A percentile compares a stretch with the other conserved stretches of the same genome.
These are phyloP conservation scores for Uronychia binucleata DNA, from an alignment of 73 alveolate genomes.

Conservation along the genomic window DNA sequence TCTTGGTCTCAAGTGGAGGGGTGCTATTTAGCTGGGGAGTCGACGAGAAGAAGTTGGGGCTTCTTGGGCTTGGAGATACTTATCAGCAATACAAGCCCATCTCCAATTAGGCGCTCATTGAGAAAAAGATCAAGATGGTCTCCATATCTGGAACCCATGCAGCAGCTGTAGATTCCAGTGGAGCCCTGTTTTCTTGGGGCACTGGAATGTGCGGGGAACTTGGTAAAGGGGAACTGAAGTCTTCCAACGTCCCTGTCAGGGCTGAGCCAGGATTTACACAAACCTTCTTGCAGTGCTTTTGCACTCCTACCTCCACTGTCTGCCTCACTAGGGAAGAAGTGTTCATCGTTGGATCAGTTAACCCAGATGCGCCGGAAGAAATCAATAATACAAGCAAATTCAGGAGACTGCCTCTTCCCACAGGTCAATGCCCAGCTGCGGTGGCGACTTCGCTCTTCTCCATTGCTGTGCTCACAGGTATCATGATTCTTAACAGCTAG, in stretches of 20 bases:
- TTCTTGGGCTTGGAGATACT: slow-evolving; percentile 26
- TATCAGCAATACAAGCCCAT: slow-evolving; percentile 28
- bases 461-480: neutral
- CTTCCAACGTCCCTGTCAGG: neutral
- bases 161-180: slow-evolving; percentile 39
- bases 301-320: neutral
- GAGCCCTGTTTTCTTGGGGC: slow-evolving; percentile 51
- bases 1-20: slow-evolving; percentile 43
- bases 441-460: neutral
- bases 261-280: neutral
- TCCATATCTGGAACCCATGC: slow-evolving; percentile 37
- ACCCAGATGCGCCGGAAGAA: neutral
- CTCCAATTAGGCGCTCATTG: slow-evolving; percentile 22
- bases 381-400: neutral
- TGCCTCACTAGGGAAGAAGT: neutral
- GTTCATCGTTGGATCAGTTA: neutral
- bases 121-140: slow-evolving; percentile 29
- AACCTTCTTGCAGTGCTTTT: neutral
- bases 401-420: neutral
- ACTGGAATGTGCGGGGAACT: slow-evolving; percentile 40
- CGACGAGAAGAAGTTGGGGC: slow-evolving; percentile 28
- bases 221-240: neutral
- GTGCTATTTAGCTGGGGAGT: slow-evolving; percentile 45
- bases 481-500: neutral
- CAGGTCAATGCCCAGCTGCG: neutral